phyloP scores from a whole-genome alignment of 75 land plant species.

The Picea glauca region DNA sequence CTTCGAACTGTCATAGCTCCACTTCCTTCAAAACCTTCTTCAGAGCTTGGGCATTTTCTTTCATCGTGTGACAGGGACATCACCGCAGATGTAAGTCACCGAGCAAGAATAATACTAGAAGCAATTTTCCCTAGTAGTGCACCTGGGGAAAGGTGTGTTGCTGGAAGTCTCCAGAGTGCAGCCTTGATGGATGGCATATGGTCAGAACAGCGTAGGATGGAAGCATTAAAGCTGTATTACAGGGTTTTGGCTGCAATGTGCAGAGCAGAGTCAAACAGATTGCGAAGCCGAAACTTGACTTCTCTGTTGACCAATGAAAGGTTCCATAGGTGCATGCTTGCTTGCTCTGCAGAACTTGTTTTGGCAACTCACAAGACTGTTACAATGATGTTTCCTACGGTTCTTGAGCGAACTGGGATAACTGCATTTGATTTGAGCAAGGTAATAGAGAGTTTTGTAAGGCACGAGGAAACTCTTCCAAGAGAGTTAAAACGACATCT shows the following conservation, averaged over 20 bases:
- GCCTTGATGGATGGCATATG: constrained; percentile 71
- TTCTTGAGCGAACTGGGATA: constrained; percentile 90
- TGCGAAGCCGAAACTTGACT: constrained; percentile 67
- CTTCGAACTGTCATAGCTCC: constrained; percentile 78
- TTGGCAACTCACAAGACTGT: constrained; percentile 91
- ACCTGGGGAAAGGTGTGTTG: constrained; percentile 43
- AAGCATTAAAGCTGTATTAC: constrained; percentile 84
- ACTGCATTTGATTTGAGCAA: constrained; percentile 98
- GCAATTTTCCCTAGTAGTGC: constrained; percentile 71
- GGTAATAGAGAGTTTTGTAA: constrained; percentile 92
- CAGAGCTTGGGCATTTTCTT: constrained; percentile 58
- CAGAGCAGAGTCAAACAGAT: constrained; percentile 64
- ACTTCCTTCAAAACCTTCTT: constrained; percentile 72
- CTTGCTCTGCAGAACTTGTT: constrained; percentile 97
- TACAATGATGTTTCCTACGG: constrained; percentile 87
- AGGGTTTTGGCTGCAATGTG: constrained; percentile 89
- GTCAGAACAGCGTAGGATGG: constrained; percentile 88
- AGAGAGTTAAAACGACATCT: constrained; percentile 93
- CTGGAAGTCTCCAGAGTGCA: constrained; percentile 38
- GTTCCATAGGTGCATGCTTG: constrained; percentile 97
- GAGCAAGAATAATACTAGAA: constrained; percentile 78
- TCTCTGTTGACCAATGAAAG: constrained; percentile 85
- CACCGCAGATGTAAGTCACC: constrained; percentile 53
- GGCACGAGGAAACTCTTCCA: constrained; percentile 94
- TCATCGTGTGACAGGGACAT: constrained; percentile 76